A percentile compares a stretch with the other conserved stretches of the same genome.
These are phyloP conservation scores for Rutstroemia sydowiana DNA, from an alignment of 2,329 filamentous ascomycete genomes.

Conservation along the genomic window DNA sequence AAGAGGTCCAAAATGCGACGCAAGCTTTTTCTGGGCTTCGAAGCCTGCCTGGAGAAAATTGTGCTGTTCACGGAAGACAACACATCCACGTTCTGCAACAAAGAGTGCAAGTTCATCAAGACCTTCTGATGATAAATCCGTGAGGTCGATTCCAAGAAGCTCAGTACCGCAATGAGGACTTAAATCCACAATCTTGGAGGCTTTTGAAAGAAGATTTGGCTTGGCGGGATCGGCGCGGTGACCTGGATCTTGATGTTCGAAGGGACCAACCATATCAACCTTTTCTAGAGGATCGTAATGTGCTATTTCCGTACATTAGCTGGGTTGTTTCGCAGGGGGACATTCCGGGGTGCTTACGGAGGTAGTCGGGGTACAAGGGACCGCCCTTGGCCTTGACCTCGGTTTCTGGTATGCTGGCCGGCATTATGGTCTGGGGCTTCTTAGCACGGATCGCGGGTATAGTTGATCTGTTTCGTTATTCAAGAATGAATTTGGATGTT, in stretches of 20 bases:
- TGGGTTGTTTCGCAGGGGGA: no score
- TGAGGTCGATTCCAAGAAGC: neutral
- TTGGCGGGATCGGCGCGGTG: neutral
- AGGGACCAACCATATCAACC: neutral
- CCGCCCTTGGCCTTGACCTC: no score
- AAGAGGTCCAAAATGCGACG: neutral
- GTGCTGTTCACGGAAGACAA: neutral
- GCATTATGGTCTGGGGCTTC: no score
- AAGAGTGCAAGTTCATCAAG: neutral
- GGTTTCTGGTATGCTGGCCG: no score
- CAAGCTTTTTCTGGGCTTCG: neutral
- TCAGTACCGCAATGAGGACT: neutral
- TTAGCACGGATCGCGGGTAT: no score
- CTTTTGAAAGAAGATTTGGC: neutral
- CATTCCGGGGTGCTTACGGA: no score
- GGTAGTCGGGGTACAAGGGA: no score
- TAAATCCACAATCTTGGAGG: neutral
- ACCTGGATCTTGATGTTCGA: neutral
- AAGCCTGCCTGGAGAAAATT: neutral
- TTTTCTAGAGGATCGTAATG: neutral
- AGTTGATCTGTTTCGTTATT: no score
- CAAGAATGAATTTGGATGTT: no score
- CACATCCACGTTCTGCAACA: neutral
- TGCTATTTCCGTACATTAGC: no score
- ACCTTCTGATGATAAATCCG: no score